phyloP scores from a whole-genome alignment of 73 alveolate species.

The Paramecium caudatum region DNA sequence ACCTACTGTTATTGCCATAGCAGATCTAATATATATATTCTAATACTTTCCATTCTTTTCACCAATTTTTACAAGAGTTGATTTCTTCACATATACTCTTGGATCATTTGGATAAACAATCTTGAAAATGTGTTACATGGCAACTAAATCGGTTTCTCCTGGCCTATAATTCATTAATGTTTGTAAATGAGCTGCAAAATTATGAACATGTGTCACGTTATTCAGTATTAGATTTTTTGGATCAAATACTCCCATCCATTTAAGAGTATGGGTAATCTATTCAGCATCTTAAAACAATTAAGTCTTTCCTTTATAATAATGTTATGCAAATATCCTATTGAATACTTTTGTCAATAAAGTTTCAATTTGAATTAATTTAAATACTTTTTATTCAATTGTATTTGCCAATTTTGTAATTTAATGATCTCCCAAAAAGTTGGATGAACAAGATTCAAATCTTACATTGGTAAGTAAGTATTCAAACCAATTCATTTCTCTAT shows the following conservation, averaged over 20 bases:
- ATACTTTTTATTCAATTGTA: not conserved
- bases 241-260: conserved; percentile 58
- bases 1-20: conserved; percentile 92
- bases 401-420: not conserved
- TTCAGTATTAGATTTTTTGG: not conserved
- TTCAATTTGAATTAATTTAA: not conserved
- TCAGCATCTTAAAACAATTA: conserved; percentile 12
- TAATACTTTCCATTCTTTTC: conserved; percentile 82
- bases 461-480: conserved; percentile 50
- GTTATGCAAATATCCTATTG: conserved; percentile 12
- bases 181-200: conserved; percentile 81
- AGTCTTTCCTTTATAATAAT: conserved; percentile 23
- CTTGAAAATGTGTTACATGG: conserved; percentile 86
- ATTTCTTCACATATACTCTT: conserved; percentile 70
- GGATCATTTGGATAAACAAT: conserved; percentile 76
- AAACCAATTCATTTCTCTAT: conserved; percentile 79
- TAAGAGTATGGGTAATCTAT: not conserved
- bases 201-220: conserved; percentile 73
- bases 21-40: conserved; percentile 78
- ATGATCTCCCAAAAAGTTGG: conserved; percentile 11
- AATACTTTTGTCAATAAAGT: not conserved
- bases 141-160: conserved; percentile 86
- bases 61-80: conserved; percentile 79
- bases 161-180: conserved; percentile 79
- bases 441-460: conserved; percentile 25